These are phyloP conservation scores for Geranium brycei DNA, from an alignment of 345 rosid genomes.

Conservation along the genomic window DNA sequence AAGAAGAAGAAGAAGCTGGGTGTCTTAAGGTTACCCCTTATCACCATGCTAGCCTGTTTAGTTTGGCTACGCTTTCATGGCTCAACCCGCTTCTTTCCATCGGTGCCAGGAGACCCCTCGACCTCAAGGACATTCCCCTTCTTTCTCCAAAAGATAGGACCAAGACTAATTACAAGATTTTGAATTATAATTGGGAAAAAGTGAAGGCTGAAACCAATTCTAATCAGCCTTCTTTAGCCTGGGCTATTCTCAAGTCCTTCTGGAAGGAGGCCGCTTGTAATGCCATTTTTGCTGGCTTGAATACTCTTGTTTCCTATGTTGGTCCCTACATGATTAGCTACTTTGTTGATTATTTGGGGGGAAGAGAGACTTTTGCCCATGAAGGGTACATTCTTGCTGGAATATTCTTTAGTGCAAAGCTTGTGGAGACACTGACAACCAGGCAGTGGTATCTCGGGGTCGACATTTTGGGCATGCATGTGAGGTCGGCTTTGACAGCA, in stretches of 20 bases:
- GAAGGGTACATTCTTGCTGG: constrained; percentile 97
- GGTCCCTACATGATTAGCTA: constrained; percentile 95
- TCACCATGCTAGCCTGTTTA: constrained; percentile 56
- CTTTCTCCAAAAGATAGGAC: constrained; percentile 80
- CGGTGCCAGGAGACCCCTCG: constrained; percentile 91
- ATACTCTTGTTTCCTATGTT: constrained; percentile 84
- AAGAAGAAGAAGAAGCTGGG: constrained; percentile 63
- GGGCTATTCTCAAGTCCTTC: constrained; percentile 77
- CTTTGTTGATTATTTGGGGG: constrained; percentile 91
- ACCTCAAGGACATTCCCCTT: constrained; percentile 94
- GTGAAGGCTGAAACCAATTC: constrained; percentile 55
- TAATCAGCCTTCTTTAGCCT: constrained; percentile 77
- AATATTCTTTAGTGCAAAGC: constrained; percentile 82
- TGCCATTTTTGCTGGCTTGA: constrained; percentile 83
- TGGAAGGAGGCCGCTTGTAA: constrained; percentile 96
- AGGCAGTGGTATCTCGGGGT: constrained; percentile 99
- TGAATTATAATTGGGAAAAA: constrained; percentile 89
- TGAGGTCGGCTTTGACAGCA: constrained; percentile 92
- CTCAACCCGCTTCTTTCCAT: constrained; percentile 80
- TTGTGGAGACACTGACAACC: constrained; percentile 82
- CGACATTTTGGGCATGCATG: constrained; percentile 98
- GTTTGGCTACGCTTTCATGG: constrained; percentile 87
- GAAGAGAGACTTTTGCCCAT: constrained; percentile 68
- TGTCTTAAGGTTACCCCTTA: constrained; percentile 83
- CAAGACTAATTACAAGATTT: constrained; percentile 67